Evolutionary conservation across 768 basidiomycete genomes (phyloP), one percentile per base, ranked within the genome.

Genomic region (Mycena belliarum): DNA sequence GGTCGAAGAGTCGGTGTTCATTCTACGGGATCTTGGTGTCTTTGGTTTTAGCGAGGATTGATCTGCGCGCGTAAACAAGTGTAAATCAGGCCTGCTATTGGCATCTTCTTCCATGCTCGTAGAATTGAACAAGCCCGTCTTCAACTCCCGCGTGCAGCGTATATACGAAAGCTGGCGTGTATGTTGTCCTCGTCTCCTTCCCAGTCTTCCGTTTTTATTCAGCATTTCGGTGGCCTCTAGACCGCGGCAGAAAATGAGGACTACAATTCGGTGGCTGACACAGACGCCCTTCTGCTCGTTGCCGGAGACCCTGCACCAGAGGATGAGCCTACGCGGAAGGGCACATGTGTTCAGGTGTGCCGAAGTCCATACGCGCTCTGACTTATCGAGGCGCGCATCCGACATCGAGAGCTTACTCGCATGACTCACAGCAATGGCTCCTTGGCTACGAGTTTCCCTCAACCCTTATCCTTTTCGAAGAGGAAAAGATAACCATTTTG

Each of bases 401-500:
- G 41, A 41, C 24, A 38, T 55, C 23, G 45, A 23, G 42, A 45
- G 47, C 59, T 65, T 48, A 61, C 63, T 67, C 41, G 28, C 38
- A 20, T 66, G 58, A 63, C 60, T 61, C 52, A 47, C 63, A 97
- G 96, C 95, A 95, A 69, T 97, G 95, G 92, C 79, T 99, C 18
- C 82, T 98, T 37, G 96, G 95, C 15, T 98, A 95, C 72, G 96
- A 99, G 73, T 98, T 98, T 68, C 97, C 96, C 3, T 93, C 94
- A 0, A 98, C 96, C 0, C 78, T 98, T 26, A 81, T 95, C 56
- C 76, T 98, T 20, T 90, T 98, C 66, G 82, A 87, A 55, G 88
- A 88, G 66, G 78, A 87, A 52, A 89, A 83, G 67, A 74, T 98
- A 20, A 77, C 78, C 32, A 88, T 98, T 38, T 75, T 97, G 25